phyloP scores from a whole-genome alignment of 352 stramenopile genomes.

The Phytophthora podocarpi region DNA sequence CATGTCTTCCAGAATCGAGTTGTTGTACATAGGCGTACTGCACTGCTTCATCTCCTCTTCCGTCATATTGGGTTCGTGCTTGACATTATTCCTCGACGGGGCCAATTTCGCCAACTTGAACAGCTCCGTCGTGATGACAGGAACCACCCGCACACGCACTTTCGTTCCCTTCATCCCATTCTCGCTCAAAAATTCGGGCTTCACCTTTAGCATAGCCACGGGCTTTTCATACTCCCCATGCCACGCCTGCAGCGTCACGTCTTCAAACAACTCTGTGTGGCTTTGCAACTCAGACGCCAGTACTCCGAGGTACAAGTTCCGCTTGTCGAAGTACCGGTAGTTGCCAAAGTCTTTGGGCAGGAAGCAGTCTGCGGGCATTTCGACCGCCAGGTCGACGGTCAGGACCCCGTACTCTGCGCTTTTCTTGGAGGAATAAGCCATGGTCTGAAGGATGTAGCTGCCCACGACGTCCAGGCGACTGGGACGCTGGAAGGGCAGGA shows the following conservation, averaged over 20 bases:
- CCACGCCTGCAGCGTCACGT: conserved; percentile 73
- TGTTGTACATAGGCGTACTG: conserved; percentile 90
- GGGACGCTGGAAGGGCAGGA: conserved; percentile 82
- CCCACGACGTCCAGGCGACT: conserved; percentile 82
- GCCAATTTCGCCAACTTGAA: conserved; percentile 87
- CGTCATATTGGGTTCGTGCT: conserved; percentile 73
- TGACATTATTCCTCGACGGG: conserved; percentile 86
- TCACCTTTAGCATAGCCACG: conserved; percentile 63
- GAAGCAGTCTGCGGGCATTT: conserved; percentile 85
- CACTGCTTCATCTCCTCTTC: conserved; percentile 72
- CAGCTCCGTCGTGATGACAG: conserved; percentile 62
- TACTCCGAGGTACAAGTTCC: conserved; percentile 86
- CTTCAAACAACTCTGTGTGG: conserved; percentile 44
- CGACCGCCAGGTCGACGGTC: conserved; percentile 80
- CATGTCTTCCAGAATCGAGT: conserved; percentile 92
- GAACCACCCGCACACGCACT: conserved; percentile 76
- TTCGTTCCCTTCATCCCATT: conserved; percentile 57
- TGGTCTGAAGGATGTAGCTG: conserved; percentile 87
- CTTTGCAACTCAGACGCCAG: conserved; percentile 62
- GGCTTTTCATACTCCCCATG: conserved; percentile 83
- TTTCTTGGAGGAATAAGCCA: conserved; percentile 68
- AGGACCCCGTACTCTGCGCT: conserved; percentile 56
- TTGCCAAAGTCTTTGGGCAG: conserved; percentile 90
- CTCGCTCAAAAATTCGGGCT: conserved; percentile 36
- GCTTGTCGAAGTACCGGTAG: conserved; percentile 91